Base-by-base conservation (phyloP, 306 rosid genomes). In the Castanea crenata region DNA sequence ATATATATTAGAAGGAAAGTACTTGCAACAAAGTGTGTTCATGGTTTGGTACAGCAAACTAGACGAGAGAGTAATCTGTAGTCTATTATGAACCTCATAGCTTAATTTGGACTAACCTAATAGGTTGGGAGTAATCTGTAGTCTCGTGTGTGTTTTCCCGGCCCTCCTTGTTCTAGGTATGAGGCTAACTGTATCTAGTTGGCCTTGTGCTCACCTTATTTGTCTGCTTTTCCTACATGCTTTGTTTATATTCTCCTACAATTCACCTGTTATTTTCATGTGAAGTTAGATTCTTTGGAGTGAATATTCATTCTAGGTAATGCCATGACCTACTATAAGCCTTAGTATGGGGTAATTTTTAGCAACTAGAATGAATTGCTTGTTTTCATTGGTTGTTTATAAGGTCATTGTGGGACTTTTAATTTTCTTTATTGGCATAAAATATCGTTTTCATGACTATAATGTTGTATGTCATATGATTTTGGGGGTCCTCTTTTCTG, bases 21-120 rank as follows among this genome's bases (percentile, higher is more conserved):
- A 68, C 20, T 56, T 38, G 44, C 18, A 31, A 57, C 19, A 21
- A 80, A 52, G 71, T 77, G 74, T 71, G 49, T 75, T 14, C 12
- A 38, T 78, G 41, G 51, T 63, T 54, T 56, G 31, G 19, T 56
- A 72, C 59, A 32, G 38, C 29, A 38, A 68, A 55, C 18, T 23
- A 16, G 69, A 72, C 67, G 16, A 34, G 75, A 79, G n/a, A 69
- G 69, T 6, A 34, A 38, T 25, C 52, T 25, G 19, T 20, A 15
- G 73, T 74, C 20, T 29, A 63, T 20, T 20, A 6, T 63, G 67
- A 56, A 79, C 2, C 23, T 63, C 12, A 41, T 35, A 63, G 72
- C 51, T 19, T 46, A 67, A 34, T 29, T 67, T 67, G 25, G 51
- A 35, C 49, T 65, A 19, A 13, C 51, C 18, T 46, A 16, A 25